phyloP scores from a whole-genome alignment of 352 stramenopile genomes.

The Plasmopara halstedii region DNA sequence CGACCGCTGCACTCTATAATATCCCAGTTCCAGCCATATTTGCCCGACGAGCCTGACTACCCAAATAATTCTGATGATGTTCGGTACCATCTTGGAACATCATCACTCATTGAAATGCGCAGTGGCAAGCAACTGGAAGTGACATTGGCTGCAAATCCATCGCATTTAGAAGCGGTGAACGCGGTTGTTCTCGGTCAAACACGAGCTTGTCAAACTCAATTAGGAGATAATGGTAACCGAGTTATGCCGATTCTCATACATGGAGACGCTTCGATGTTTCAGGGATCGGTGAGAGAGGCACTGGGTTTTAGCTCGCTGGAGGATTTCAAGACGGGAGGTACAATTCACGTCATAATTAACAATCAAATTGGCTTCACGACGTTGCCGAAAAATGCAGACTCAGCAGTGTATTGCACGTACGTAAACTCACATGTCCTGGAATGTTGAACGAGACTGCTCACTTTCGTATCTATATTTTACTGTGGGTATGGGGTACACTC shows the following conservation, averaged over 20 bases:
- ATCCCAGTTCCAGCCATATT: constrained; percentile 79
- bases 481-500: background rate
- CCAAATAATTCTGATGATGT: constrained; percentile 87
- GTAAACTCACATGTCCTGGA: background rate
- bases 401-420: constrained; percentile 93
- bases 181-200: constrained; percentile 95
- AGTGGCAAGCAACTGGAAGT: constrained; percentile 63
- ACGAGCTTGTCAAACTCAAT: constrained; percentile 88
- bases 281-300: constrained; percentile 75
- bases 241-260: constrained; percentile 97
- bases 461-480: constrained; percentile 3
- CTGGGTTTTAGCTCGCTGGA: constrained; percentile 85
- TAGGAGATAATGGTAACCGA: constrained; percentile 75
- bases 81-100: constrained; percentile 81
- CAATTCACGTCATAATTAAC: constrained; percentile 99
- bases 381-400: constrained; percentile 94
- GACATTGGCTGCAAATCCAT: constrained; percentile 95
- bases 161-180: constrained; percentile 98
- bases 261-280: constrained; percentile 93
- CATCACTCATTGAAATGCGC: constrained; percentile 58
- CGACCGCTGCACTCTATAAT: constrained; percentile 95
- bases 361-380: constrained; percentile 99
- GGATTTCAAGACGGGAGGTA: constrained; percentile 95
- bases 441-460: background rate
- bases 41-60: constrained; percentile 79